Evolutionary conservation across 805 yeast genomes (phyloP), one percentile per base, ranked within the genome.

Genomic region (Sugiyamaella smithiae): DNA sequence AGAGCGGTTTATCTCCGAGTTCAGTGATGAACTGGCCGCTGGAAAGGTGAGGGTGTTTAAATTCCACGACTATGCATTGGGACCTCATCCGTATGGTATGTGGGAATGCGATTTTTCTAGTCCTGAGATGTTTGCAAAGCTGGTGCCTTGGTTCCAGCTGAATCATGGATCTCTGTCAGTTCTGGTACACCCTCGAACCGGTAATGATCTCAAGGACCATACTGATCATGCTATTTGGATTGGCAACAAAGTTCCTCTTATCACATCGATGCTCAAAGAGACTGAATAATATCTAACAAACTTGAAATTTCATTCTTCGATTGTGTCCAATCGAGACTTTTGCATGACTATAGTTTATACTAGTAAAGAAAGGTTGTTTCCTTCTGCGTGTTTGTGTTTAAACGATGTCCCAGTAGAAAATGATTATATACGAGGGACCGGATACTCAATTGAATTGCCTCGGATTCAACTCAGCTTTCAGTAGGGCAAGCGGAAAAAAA

Each of bases 51-150:
- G 78, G 47, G 68, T 77, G 3, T 68, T 70, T 61, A 70, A 70
- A 49, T 64, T 75, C 25, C 75, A 76, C 71, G 74, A 73, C 32
- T 61, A 63, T 37, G 75, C 80, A 22, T 58, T 80, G 24, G 85
- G 85, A 0, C 84, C 85, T 1, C 84, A 80, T 54, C 81, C 83
- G 0, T 64, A 73, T 25, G 73, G 69, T 32, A 80, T 80, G 84
- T 80, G 78, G 69, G 84, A 80, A 57, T 56, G 74, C 23, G 84
- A 80, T 61, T 75, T 77, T 49, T 64, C 68, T 26, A 71, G 65
- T 6, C 76, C 81, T 0, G 76, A 67, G 25, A 56, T 73, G 5
- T 77, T 77, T 53, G 61, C 68, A 1, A 67, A 66, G 28, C 51
- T 78, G 14, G 70, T 80, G 23, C 76, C 77, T 7, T 80, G 69